Percentiles rank a stretch among this genome's conserved stretches.
Conservation (phyloP, 1,284 basidiomycete genomes). For the Marasmius sp. region DNA sequence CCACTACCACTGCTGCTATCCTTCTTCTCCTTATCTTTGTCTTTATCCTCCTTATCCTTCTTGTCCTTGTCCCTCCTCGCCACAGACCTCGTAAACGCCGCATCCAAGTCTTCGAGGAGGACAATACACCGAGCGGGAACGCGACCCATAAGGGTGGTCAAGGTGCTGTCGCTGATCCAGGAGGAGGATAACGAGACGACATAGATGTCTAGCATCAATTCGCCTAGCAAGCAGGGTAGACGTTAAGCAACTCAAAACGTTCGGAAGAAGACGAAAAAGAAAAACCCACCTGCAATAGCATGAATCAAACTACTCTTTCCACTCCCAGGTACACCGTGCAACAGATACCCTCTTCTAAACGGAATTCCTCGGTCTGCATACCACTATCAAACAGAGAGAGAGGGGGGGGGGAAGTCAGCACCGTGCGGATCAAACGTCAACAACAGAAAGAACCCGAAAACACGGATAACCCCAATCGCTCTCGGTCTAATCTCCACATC, state of each 20-base stretch:
- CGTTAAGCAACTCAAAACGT: no score
- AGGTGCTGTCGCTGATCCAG: constrained; percentile 66
- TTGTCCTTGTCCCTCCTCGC: constrained; percentile 51
- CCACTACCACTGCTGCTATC: constrained; percentile 3
- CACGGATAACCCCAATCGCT: no score
- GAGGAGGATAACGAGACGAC: constrained; percentile 47
- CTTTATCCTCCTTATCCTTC: constrained; percentile 39
- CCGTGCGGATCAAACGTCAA: no score
- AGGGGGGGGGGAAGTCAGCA: neutral
- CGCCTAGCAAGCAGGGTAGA: constrained; percentile 41
- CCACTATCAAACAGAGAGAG: constrained; percentile 40
- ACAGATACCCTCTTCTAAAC: constrained; percentile 81
- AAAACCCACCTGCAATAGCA: constrained; percentile 81
- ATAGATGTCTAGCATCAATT: constrained; percentile 71
- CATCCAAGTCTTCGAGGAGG: constrained; percentile 82
- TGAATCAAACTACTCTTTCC: constrained; percentile 84
- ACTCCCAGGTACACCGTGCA: constrained; percentile 79
- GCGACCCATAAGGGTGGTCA: constrained; percentile 77
- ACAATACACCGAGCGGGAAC: constrained; percentile 83
- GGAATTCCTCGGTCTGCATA: constrained; percentile 73
- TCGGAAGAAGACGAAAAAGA: no score
- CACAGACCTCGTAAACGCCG: constrained; percentile 75
- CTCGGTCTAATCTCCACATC: no score
- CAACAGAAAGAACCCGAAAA: no score
- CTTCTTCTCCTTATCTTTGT: constrained; percentile 33